A percentile compares a stretch with the other conserved stretches of the same genome.
Evolutionary conservation across 176 grass and related monocot species (phyloP).

Genomic region (Oryza longistaminata): DNA sequence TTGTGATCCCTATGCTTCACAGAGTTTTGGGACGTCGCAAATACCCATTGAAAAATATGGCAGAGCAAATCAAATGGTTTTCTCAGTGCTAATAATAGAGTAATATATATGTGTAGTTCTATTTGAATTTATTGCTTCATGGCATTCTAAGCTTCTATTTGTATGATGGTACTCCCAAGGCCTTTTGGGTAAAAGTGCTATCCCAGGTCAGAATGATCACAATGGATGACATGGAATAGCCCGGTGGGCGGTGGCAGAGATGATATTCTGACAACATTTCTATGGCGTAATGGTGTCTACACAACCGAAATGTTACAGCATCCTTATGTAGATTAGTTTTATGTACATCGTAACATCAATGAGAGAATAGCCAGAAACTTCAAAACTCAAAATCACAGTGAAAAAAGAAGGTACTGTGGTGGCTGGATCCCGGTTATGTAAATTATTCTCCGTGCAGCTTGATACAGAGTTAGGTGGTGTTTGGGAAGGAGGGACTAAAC

Average conservation of each 20-base stretch:
- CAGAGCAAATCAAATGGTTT: background rate
- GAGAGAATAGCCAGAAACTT: constrained; percentile 5
- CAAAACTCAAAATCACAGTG: background rate
- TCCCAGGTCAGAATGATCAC: background rate
- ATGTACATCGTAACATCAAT: background rate
- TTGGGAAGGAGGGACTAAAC: too few species aligned
- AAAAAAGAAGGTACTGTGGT: background rate
- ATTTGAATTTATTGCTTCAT: background rate
- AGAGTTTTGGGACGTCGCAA: background rate
- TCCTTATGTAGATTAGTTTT: background rate
- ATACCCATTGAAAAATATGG: background rate
- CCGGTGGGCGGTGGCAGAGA: background rate
- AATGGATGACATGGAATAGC: background rate
- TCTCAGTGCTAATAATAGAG: background rate
- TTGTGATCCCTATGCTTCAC: background rate
- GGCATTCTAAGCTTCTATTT: background rate
- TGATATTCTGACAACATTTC: background rate
- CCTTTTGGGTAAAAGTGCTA: background rate
- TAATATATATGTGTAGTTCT: background rate
- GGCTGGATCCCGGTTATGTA: too few species aligned
- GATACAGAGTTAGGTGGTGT: too few species aligned
- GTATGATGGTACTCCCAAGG: background rate
- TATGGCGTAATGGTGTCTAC: background rate
- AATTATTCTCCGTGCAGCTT: too few species aligned
- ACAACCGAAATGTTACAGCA: background rate